Conservation (phyloP, 1,284 basidiomycete species). For the Omphalotus olearius region DNA sequence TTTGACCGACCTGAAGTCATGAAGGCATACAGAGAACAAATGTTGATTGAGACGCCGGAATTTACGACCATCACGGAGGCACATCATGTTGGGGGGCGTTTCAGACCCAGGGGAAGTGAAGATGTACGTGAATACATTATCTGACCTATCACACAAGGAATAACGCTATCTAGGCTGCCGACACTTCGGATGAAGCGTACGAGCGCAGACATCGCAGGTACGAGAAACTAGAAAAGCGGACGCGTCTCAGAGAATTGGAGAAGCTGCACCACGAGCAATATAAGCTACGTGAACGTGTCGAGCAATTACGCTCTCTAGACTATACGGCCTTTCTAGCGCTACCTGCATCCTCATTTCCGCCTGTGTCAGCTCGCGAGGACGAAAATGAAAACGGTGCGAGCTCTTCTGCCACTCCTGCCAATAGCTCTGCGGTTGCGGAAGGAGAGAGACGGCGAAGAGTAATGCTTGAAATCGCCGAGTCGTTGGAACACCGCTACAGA, state of each 20-base stretch:
- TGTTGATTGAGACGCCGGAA: slow-evolving; percentile 69
- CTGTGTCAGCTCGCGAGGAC: slow-evolving; percentile 24
- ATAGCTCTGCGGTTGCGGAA: slow-evolving; percentile 45
- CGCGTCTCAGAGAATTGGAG: slow-evolving; percentile 84
- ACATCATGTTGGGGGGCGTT: slow-evolving; percentile 58
- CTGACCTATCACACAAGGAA: slow-evolving; percentile 16
- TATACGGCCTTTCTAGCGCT: slow-evolving; percentile 60
- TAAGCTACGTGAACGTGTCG: slow-evolving; percentile 85
- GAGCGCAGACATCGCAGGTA: slow-evolving; percentile 82
- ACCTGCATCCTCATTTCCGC: slow-evolving; percentile 51
- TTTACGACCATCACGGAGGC: slow-evolving; percentile 55
- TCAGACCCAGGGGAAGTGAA: slow-evolving; percentile 61
- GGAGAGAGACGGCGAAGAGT: slow-evolving; percentile 66
- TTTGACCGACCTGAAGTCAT: slow-evolving; percentile 76
- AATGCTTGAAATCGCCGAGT: slow-evolving; percentile 64
- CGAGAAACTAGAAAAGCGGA: slow-evolving; percentile 82
- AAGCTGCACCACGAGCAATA: slow-evolving; percentile 88
- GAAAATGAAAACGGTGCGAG: slow-evolving; percentile 24
- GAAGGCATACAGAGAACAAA: slow-evolving; percentile 61
- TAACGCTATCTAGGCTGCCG: slow-evolving; percentile 44
- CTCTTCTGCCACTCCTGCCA: slow-evolving; percentile 31
- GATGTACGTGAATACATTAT: slow-evolving; percentile 47
- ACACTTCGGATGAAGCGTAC: slow-evolving; percentile 84
- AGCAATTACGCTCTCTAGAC: slow-evolving; percentile 77
- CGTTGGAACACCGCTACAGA: slow-evolving; percentile 66